Evolutionary conservation across 208 protist genomes (phyloP).

Genomic region (Leishmania braziliensis): DNA sequence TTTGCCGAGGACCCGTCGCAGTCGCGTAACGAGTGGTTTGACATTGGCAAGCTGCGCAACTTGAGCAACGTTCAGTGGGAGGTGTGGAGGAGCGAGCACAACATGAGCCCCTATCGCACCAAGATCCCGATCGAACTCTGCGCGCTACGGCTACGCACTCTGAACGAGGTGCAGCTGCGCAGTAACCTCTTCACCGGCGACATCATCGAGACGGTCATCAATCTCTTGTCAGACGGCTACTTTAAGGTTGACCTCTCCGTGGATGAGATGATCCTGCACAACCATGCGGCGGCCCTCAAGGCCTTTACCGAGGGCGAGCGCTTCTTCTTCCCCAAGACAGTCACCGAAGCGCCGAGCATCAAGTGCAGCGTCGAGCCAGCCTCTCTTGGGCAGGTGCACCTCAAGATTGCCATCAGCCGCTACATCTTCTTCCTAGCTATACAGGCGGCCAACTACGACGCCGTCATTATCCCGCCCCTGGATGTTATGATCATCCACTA

Average conservation of each 20-base stretch:
- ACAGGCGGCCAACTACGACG: conserved; percentile 88
- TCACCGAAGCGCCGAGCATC: conserved; percentile 17
- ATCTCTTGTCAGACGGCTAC: conserved; percentile 83
- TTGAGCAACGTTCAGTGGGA: conserved; percentile 85
- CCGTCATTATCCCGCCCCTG: conserved; percentile 84
- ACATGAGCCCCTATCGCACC: conserved; percentile 84
- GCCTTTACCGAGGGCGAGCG: conserved; percentile 46
- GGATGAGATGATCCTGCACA: conserved; percentile 68
- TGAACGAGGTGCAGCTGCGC: conserved; percentile 80
- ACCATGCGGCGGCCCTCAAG: conserved; percentile 64
- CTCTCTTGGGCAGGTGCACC: conserved; percentile 36
- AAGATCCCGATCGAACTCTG: conserved; percentile 87
- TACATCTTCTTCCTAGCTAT: conserved; percentile 92
- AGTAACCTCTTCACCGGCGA: conserved; percentile 74
- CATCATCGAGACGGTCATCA: conserved; percentile 78
- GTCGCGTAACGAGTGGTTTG: conserved; percentile 86
- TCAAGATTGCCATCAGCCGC: conserved; percentile 71
- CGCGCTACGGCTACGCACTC: conserved; percentile 48
- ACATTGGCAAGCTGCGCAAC: conserved; percentile 75
- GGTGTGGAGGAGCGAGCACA: conserved; percentile 73
- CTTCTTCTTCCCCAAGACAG: conserved; percentile 67
- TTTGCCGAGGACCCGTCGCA: conserved; percentile 67
- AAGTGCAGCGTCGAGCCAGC: conserved; percentile 1
- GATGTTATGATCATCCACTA: conserved; percentile 90
- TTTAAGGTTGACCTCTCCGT: conserved; percentile 87